phyloP scores from a whole-genome alignment of 306 rosid genomes.

The Glycine soja region DNA sequence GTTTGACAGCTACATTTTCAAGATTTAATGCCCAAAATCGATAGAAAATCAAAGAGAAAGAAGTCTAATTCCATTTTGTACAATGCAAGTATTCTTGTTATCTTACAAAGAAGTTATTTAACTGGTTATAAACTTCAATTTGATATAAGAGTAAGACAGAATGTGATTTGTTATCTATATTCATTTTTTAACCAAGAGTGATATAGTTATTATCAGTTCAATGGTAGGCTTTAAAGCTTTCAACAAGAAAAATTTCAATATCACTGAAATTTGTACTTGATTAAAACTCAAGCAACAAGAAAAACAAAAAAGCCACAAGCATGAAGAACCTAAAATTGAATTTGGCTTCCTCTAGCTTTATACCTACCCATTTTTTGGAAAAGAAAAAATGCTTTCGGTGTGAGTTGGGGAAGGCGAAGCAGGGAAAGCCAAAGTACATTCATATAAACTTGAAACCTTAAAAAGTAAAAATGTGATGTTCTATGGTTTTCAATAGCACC shows the following conservation, averaged over 20 bases:
- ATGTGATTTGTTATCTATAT: background rate
- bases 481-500: slow-evolving; percentile 10
- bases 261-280: background rate
- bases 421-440: background rate
- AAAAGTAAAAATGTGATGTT: background rate
- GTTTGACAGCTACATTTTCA: no score
- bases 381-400: background rate
- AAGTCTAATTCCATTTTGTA: background rate
- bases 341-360: background rate
- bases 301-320: background rate
- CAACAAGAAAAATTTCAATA: background rate
- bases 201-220: background rate
- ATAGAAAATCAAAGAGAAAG: background rate
- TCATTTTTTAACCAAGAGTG: background rate
- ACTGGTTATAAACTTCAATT: background rate
- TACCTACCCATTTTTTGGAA: background rate
- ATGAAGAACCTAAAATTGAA: slow-evolving; percentile 15
- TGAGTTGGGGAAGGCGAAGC: background rate
- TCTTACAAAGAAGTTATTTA: background rate
- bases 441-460: background rate
- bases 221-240: background rate
- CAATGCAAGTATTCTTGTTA: background rate
- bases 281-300: background rate
- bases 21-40: background rate
- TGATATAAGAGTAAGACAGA: background rate